Conservation (phyloP, 345 rosid genomes). For the Adansonia digitata region DNA sequence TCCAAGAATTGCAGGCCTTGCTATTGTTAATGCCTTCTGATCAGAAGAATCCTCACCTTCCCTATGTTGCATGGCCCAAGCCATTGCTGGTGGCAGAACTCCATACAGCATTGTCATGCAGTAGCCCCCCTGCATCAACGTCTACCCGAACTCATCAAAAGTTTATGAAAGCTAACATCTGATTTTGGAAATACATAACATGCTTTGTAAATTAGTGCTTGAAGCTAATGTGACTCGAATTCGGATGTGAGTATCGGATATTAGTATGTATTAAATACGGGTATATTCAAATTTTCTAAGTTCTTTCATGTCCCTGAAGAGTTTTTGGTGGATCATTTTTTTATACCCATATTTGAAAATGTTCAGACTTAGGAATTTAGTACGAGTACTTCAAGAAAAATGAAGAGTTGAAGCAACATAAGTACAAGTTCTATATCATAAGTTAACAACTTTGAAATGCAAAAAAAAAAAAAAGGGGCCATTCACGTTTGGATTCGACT, state of each 20-base stretch:
- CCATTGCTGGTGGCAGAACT: constrained; percentile 70
- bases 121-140: constrained; percentile 52
- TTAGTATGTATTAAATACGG: too few species aligned
- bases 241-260: too few species aligned
- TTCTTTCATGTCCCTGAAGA: too few species aligned
- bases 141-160: neutral
- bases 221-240: too few species aligned
- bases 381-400: too few species aligned
- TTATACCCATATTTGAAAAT: too few species aligned
- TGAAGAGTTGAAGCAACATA: too few species aligned
- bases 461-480: neutral
- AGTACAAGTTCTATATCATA: too few species aligned
- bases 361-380: too few species aligned
- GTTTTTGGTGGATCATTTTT: too few species aligned
- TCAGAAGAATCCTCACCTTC: constrained; percentile 8
- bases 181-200: neutral
- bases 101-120: constrained; percentile 65
- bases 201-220: neutral
- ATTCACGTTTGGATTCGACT: neutral
- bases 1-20: constrained; percentile 39
- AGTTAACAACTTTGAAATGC: too few species aligned
- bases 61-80: constrained; percentile 41
- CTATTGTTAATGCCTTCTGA: constrained; percentile 19
- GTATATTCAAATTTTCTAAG: too few species aligned
- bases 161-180: neutral